Conservation (phyloP, 345 rosid genomes). For the Murraya koenigii region DNA sequence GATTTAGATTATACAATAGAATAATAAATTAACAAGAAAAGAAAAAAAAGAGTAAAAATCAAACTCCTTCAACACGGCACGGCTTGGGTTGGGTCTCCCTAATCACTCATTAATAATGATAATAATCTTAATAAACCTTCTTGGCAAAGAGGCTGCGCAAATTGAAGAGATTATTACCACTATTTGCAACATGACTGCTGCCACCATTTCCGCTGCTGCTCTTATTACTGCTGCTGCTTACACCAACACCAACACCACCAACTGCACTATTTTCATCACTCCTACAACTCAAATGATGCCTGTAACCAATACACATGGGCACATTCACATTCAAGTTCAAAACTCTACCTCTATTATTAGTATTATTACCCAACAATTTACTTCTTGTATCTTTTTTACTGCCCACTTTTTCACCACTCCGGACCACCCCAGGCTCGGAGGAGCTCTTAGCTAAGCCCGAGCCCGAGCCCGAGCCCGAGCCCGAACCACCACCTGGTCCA, state of each 20-base stretch:
- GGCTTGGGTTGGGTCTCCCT: background rate
- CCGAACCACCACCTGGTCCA: conserved; percentile 6
- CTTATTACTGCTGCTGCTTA: background rate
- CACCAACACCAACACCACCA: background rate
- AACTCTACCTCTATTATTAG: conserved; percentile 26
- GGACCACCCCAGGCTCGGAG: conserved; percentile 11
- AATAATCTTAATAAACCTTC: conserved; percentile 49
- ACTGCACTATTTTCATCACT: conserved; percentile 33
- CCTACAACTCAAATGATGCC: conserved; percentile 67
- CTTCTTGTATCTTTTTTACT: conserved; percentile 19
- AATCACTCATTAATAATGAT: background rate
- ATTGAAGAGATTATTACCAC: conserved; percentile 41
- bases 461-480: conserved; percentile 8
- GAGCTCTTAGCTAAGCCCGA: conserved; percentile 13
- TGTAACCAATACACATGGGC: conserved; percentile 60
- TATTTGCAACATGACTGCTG: background rate
- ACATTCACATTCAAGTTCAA: conserved; percentile 61
- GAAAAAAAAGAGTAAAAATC: background rate
- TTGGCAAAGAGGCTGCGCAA: conserved; percentile 67
- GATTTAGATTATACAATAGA: background rate
- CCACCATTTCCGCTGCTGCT: background rate
- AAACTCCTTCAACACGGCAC: background rate
- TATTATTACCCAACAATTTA: background rate
- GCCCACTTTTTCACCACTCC: conserved; percentile 23
- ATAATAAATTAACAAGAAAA: background rate